Conservation (phyloP, 2,329 filamentous ascomycete genomes). For the Claviceps quebecensis region DNA sequence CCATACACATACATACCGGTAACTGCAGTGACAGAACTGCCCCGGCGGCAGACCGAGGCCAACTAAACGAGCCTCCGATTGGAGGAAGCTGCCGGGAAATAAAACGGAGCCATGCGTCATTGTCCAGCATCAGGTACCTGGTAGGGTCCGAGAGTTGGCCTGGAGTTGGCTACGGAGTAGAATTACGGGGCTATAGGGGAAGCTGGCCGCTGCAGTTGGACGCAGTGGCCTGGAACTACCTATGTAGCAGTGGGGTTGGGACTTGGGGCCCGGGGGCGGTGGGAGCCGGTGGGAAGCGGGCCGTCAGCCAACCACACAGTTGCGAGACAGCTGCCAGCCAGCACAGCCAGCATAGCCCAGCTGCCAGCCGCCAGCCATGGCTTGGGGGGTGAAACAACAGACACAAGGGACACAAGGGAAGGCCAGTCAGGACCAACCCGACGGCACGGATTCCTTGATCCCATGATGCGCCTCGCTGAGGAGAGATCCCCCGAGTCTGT, state of each 20-base stretch:
- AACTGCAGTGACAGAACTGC: no score
- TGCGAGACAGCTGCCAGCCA: background rate
- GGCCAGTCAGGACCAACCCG: background rate
- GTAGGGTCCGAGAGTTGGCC: background rate
- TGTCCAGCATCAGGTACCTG: no score
- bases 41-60: no score
- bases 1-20: no score
- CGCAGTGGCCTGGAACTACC: background rate
- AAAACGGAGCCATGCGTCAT: no score
- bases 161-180: background rate
- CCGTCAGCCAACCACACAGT: no score
- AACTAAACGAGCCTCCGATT: no score
- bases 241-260: no score
- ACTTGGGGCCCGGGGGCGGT: no score
- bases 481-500: slow-evolving; percentile 1
- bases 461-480: slow-evolving; percentile 1
- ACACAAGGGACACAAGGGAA: no score
- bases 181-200: background rate
- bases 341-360: background rate
- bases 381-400: background rate
- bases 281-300: no score
- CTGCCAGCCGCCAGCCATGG: background rate
- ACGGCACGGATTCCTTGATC: background rate
- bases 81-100: no score
- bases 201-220: background rate